Evolutionary conservation across 106 monocot genomes (phyloP).

Genomic region (Phalaenopsis aphrodite): DNA sequence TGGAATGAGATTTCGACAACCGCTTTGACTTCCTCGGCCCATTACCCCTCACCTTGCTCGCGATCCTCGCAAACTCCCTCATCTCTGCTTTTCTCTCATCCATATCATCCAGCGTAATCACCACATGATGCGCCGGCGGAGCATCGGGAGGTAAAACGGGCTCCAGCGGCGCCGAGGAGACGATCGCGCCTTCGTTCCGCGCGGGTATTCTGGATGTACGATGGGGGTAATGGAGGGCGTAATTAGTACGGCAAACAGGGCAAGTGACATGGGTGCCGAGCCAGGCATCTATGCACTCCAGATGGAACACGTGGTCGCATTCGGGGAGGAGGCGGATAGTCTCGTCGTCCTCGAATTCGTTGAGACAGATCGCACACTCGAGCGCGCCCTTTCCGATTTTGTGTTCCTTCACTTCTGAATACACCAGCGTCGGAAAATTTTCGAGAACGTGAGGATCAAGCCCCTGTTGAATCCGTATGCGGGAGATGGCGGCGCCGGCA

Average conservation of each 20-base stretch:
- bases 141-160: not conserved
- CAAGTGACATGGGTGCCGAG: slow-evolving; percentile 80
- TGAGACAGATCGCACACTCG: slow-evolving; percentile 90
- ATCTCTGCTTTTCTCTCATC: slow-evolving; percentile 16
- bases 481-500: not conserved
- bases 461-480: slow-evolving; percentile 9
- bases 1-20: slow-evolving; percentile 49
- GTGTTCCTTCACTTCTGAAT: slow-evolving; percentile 77
- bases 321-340: slow-evolving; percentile 67
- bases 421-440: slow-evolving; percentile 69
- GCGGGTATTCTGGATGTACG: not conserved
- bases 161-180: not conserved
- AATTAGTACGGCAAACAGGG: slow-evolving; percentile 84
- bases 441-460: slow-evolving; percentile 39
- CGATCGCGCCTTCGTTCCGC: not conserved
- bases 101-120: slow-evolving; percentile 7
- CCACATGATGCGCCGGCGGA: slow-evolving; percentile 10
- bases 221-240: slow-evolving; percentile 20
- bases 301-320: slow-evolving; percentile 89
- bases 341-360: slow-evolving; percentile 92
- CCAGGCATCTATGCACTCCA: slow-evolving; percentile 88
- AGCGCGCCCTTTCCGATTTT: slow-evolving; percentile 62
- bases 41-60: slow-evolving; percentile 19
- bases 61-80: slow-evolving; percentile 24
- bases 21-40: slow-evolving; percentile 21